A percentile compares a stretch with the other conserved stretches of the same genome.
Conservation (phyloP, 345 rosid genomes). For the Eucalyptus lansdowneana region DNA sequence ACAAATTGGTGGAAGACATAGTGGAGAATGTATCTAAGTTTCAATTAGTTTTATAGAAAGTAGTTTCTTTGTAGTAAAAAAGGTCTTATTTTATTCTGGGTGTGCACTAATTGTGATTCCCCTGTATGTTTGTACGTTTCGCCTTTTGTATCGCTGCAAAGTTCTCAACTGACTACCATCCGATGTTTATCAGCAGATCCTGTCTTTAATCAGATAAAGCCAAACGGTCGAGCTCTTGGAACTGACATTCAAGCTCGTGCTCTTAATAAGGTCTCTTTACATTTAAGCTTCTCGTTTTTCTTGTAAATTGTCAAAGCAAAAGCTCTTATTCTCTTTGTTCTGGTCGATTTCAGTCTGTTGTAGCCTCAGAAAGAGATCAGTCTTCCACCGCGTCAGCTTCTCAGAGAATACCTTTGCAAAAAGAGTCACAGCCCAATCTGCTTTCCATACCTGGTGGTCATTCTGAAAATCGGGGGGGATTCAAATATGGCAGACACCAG, state of each 20-base stretch:
- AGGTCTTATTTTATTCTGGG: neutral
- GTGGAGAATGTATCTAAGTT: neutral
- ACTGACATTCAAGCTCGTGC: conserved; percentile 29
- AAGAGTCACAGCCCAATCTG: conserved; percentile 19
- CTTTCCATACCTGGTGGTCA: conserved; percentile 30
- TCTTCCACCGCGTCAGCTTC: conserved; percentile 14
- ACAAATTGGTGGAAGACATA: neutral
- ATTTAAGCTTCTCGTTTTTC: neutral
- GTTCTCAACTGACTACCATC: neutral
- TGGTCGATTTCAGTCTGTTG: conserved; percentile 14
- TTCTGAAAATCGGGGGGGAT: conserved; percentile 51
- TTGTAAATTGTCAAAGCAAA: neutral
- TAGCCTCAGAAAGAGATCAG: conserved; percentile 16
- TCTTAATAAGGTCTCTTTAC: conserved; percentile 29
- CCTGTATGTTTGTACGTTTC: neutral
- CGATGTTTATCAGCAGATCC: conserved; percentile 20
- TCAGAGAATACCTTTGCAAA: conserved; percentile 15
- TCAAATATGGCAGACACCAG: conserved; percentile 70
- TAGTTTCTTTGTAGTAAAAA: neutral
- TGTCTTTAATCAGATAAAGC: conserved; percentile 39
- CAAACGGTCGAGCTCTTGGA: conserved; percentile 24
- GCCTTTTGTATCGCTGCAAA: neutral
- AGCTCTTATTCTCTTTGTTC: neutral
- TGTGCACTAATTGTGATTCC: neutral
- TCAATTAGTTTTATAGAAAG: neutral